Evolutionary conservation across 805 yeast genomes (phyloP), one percentile per base, ranked within the genome.

Genomic region (Hanseniaspora singularis): DNA sequence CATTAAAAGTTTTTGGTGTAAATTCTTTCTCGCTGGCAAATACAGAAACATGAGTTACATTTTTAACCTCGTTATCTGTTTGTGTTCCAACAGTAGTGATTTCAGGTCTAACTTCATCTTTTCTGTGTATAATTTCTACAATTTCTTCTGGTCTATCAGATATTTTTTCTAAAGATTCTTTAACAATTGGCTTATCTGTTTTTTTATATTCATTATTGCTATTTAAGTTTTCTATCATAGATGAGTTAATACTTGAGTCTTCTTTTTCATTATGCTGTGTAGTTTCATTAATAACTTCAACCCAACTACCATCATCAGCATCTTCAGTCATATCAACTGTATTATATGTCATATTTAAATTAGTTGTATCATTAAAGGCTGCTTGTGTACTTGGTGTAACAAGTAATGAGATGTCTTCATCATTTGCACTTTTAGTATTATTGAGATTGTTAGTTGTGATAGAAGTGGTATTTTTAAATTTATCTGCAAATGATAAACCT

Each of bases 21-120:
- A 43, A 37, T 12, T 15, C 22, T 18, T 64, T 65, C 38, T 66
- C 69, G 33, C 57, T 47, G 31, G 61, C 65, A 52, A 66, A 65
- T 1, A 65, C 46, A 44, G 57, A 54, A 2, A 52, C 34, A 3
- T 51, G 45, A 1, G 53, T 49, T 31, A 54, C 53, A 19, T 49
- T 27, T 4, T 32, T 16, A 15, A 36, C 44, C 12, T 50, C 40
- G 7, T 52, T 45, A 4, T 52, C 55, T 3, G 63, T 59, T 39
- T 56, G 62, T 18, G 40, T 31, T 5, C 30, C 40, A 4, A 14
- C 37, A 10, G 36, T 27, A 1, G 27, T 18, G 11, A 40, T 26
- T 24, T 46, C 46, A 18, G 26, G 24, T 3, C 26, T 36, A 14
- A 30, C 27, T 32, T 37, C 18, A 5, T 26, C 19, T 2, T 20